Evolutionary conservation across 2,329 filamentous ascomycete species (phyloP), one percentile per base, ranked within the genome.

Genomic region (Colletotrichum limetticola): DNA sequence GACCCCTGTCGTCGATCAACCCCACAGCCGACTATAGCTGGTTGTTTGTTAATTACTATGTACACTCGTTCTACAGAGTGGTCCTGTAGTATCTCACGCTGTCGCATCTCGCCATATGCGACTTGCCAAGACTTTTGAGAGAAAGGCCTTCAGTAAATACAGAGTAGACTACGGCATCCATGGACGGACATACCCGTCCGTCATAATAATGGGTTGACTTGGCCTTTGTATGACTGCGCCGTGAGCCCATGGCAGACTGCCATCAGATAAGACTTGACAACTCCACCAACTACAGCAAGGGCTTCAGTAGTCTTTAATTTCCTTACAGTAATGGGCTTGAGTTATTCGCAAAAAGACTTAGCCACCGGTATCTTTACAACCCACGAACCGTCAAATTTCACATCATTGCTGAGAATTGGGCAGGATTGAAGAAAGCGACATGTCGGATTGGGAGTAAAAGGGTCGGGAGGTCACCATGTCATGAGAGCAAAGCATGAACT

Each of bases 1-100:
- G 4, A 24, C 46, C 56, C 61, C 65, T 67, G 68, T 35, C 46
- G 63, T 37, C 35, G 46, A 67, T 56, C 35, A 67, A 60, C 67
- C 61, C 61, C 37, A 37, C 24, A 57, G 22, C 53, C 30, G 19
- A 64, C 14, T n/a, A 14, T 16, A 24, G 32, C 37, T 19, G 14
- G 16, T 19, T 42, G 37, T n/a, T 52, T 35, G 24, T n/a, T 59
- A 6, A 6, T 24, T 19, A 52, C 30, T 30, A 8, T 9, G 30
- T 30, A 30, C 53, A 49, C 26, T 35, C n/a, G 42, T 37, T 16
- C 22, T 52, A 5, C 19, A 42, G 37, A 42, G 37, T 42, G 22
- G 19, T 26, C 26, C 37, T 49, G 24, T 30, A 2, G 42, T 46
- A 62, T 32, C 26, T 49, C 19, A 22, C 19, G 16, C 7, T 49